Evolutionary conservation across 345 rosid species (phyloP), one percentile per base, ranked within the genome.

Genomic region (Zanthoxylum bungeanum): DNA sequence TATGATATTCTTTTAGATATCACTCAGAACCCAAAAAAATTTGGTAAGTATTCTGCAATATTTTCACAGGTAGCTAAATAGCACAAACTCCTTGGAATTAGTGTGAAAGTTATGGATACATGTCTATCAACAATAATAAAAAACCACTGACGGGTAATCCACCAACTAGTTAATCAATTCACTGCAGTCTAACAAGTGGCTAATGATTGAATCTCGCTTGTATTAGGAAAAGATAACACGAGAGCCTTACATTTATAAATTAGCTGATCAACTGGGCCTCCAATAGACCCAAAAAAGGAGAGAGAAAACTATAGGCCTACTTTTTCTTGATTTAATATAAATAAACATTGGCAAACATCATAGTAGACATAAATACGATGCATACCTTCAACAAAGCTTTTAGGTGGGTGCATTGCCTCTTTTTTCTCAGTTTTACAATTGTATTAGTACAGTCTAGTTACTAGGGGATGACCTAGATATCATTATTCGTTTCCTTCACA

Each of bases 1-100:
- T 88, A 88, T 55, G 81, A 82, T 30, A 52, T 76, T 50, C 50
- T 89, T 72, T 51, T 73, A 39, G 80, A 91, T 4, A 86, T 89
- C 56, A 65, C 91, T 47, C 77, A 82, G 70, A 78, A 82, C 68
- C 91, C 95, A 25, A 63, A 68, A 14, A 67, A 65, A 7, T 89
- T 74, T 42, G 95, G 95, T 88, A 69, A 89, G 91, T 81, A 37
- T 37, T 58, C 55, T 24, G 30, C 57, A 69, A 7, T 28, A 28
- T 21, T 44, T 39, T 63, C 53, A 68, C 3, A 17, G 4, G 24
- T 55, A n/a, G 30, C 49, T 39, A 24, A 40, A 22, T 40, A 24
- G 9, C 28, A 25, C 49, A 44, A 14, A 44, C 7, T 44, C 49
- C 19, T 0, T 44, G 19, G 36, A 53, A 3, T 9, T 9, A 16